Conservation (phyloP, 1,284 basidiomycete genomes). For the Violaceomyces palustris region DNA sequence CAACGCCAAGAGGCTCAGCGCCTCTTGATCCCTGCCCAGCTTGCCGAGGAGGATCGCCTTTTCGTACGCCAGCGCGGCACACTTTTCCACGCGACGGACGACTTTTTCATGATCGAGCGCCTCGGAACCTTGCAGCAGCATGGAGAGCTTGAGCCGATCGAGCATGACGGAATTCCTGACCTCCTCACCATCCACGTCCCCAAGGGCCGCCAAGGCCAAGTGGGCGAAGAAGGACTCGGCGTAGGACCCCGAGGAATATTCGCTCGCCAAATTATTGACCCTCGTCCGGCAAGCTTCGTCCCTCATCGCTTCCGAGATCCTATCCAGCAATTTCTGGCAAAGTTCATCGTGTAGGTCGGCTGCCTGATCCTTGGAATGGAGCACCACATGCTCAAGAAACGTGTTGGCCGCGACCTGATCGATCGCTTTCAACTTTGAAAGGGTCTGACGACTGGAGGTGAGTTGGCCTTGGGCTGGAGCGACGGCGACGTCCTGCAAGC, state of each 20-base stretch:
- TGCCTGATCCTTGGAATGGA: constrained; percentile 27
- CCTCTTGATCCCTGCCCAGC: constrained; percentile 29
- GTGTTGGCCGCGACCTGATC: constrained; percentile 30
- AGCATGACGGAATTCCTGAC: too few relatives aligned
- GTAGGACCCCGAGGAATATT: constrained; percentile 26
- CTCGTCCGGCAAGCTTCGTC: constrained; percentile 4
- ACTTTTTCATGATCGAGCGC: constrained; percentile 20
- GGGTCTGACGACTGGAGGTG: constrained; percentile 5
- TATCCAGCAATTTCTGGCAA: not conserved
- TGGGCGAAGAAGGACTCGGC: constrained; percentile 42
- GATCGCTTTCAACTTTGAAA: constrained; percentile 18
- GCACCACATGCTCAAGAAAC: constrained; percentile 42
- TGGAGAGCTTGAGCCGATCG: constrained; percentile 36
- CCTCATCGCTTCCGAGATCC: not conserved
- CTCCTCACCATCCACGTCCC: too few relatives aligned
- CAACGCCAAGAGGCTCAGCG: constrained; percentile 31
- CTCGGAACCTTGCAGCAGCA: constrained; percentile 33
- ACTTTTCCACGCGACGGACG: constrained; percentile 7
- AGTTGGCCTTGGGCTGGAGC: constrained; percentile 16
- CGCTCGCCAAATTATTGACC: constrained; percentile 10
- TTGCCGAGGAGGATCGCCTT: constrained; percentile 35
- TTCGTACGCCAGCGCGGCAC: constrained; percentile 19
- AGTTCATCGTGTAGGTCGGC: constrained; percentile 32
- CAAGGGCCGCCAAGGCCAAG: constrained; percentile 25
- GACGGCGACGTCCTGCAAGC: too few relatives aligned